phyloP scores from a whole-genome alignment of 2,329 filamentous ascomycete species.

The Dryadomyces sulphureus region DNA sequence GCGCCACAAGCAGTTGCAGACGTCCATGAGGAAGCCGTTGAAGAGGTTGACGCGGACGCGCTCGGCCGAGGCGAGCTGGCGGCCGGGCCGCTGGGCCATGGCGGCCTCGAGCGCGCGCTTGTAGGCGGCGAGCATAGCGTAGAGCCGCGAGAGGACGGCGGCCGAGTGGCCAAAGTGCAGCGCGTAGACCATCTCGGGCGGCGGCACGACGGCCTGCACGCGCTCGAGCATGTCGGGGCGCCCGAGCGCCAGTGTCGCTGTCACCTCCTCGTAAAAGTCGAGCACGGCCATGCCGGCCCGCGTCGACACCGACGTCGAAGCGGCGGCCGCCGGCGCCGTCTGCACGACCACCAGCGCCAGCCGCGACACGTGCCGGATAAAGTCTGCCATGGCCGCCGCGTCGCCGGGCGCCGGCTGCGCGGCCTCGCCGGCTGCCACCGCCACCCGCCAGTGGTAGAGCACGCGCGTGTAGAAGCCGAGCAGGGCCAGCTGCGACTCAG shows the following conservation, averaged over 20 bases:
- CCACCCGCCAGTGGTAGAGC: conserved; percentile 44
- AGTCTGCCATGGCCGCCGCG: conserved; percentile 20
- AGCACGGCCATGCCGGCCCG: conserved; percentile 38
- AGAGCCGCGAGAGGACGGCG: conserved; percentile 52
- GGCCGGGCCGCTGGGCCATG: conserved; percentile 21
- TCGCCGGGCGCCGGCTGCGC: not conserved
- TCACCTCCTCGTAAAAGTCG: conserved; percentile 54
- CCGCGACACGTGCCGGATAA: conserved; percentile 35
- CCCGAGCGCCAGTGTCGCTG: conserved; percentile 36
- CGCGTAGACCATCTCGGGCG: conserved; percentile 52
- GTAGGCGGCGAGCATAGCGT: conserved; percentile 53
- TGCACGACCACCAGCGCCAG: conserved; percentile 48
- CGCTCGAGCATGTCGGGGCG: conserved; percentile 29
- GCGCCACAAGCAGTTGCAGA: conserved; percentile 74
- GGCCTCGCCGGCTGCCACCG: conserved; percentile 18
- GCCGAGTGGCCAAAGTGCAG: conserved; percentile 53
- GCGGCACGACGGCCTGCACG: conserved; percentile 54
- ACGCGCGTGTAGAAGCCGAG: conserved; percentile 54
- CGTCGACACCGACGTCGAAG: conserved; percentile 12
- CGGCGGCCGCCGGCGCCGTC: conserved; percentile 24
- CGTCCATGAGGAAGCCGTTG: conserved; percentile 76
- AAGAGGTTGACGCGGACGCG: conserved; percentile 51
- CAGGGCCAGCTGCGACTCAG: conserved; percentile 40
- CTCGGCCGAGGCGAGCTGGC: conserved; percentile 29
- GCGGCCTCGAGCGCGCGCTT: conserved; percentile 60